phyloP scores from a whole-genome alignment of 177 flowering plant species.

The Tripterygium wilfordii region DNA sequence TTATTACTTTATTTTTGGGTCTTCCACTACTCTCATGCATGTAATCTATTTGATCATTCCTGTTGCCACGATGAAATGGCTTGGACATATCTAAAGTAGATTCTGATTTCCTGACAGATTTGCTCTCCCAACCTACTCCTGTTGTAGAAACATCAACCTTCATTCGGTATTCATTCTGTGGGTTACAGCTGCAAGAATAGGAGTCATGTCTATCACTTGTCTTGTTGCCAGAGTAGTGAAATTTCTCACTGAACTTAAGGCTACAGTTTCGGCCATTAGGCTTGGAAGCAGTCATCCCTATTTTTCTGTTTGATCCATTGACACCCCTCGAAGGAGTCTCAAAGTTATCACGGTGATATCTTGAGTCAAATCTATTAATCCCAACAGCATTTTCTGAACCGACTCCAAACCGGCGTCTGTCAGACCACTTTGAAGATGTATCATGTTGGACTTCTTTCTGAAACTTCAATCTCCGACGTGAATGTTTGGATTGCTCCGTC shows the following conservation, averaged over 20 bases:
- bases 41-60: slow-evolving; percentile 40
- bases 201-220: slow-evolving; percentile 48
- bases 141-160: slow-evolving; percentile 36
- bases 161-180: slow-evolving; percentile 37
- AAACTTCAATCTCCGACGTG: slow-evolving; percentile 43
- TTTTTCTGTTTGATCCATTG: slow-evolving; percentile 29
- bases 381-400: slow-evolving; percentile 26
- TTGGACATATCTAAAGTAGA: slow-evolving; percentile 42
- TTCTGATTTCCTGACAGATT: slow-evolving; percentile 38
- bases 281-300: slow-evolving; percentile 37
- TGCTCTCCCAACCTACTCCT: slow-evolving; percentile 41
- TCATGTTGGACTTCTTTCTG: slow-evolving; percentile 43
- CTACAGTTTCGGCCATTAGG: slow-evolving; percentile 36
- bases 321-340: slow-evolving; percentile 19
- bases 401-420: slow-evolving; percentile 29
- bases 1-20: slow-evolving; percentile 39
- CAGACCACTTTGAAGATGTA: slow-evolving; percentile 39
- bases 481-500: slow-evolving; percentile 44
- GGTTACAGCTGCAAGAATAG: slow-evolving; percentile 60
- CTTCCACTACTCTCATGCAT: slow-evolving; percentile 45
- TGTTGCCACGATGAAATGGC: slow-evolving; percentile 45
- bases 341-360: slow-evolving; percentile 25
- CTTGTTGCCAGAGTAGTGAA: slow-evolving; percentile 40
- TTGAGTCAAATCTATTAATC: slow-evolving; percentile 35
- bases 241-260: slow-evolving; percentile 49